Percentiles rank a stretch among this genome's conserved stretches.
Evolutionary conservation across 2,329 filamentous ascomycete species (phyloP).

Genomic region (Stachybotrys chartarum): DNA sequence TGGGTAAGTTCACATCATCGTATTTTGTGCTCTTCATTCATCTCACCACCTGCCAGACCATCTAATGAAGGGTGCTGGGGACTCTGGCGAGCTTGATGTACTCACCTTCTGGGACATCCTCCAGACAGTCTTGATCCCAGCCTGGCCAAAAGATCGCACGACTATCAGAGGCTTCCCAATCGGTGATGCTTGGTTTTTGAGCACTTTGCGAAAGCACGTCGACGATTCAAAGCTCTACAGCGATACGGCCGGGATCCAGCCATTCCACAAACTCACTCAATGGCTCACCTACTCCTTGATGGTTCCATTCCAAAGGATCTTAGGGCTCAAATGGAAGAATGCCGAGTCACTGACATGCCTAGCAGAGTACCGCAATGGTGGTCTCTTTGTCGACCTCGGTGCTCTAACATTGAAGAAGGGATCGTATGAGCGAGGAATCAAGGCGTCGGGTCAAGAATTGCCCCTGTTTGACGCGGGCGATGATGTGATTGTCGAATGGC

Average conservation of each 20-base stretch:
- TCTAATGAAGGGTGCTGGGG: too few relatives aligned
- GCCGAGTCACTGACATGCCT: slow-evolving; percentile 55
- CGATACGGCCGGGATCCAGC: too few relatives aligned
- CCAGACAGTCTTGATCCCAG: slow-evolving; percentile 36
- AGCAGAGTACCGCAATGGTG: slow-evolving; percentile 67
- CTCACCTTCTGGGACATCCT: slow-evolving; percentile 32
- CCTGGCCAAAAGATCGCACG: slow-evolving; percentile 47
- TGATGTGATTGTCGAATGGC: slow-evolving; percentile 56
- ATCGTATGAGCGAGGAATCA: slow-evolving; percentile 33
- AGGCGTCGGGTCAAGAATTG: slow-evolving; percentile 34
- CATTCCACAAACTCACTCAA: slow-evolving; percentile 59
- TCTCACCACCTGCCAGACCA: too few relatives aligned
- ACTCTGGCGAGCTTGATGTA: slow-evolving; percentile 25
- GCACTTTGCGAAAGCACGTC: slow-evolving; percentile 9
- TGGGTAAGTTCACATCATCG: slow-evolving; percentile 33
- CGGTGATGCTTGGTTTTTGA: slow-evolving; percentile 43
- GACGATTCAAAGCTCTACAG: background rate
- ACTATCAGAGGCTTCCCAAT: slow-evolving; percentile 31
- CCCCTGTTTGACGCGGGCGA: slow-evolving; percentile 45
- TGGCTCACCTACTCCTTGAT: slow-evolving; percentile 70
- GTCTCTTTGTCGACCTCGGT: slow-evolving; percentile 55
- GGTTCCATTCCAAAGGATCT: slow-evolving; percentile 50
- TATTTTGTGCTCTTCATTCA: too few relatives aligned
- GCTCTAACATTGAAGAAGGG: slow-evolving; percentile 43
- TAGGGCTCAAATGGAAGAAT: slow-evolving; percentile 44